These are phyloP conservation scores for Aureobasidium leucospermi DNA, from an alignment of 2,329 filamentous ascomycete genomes.

Conservation along the genomic window DNA sequence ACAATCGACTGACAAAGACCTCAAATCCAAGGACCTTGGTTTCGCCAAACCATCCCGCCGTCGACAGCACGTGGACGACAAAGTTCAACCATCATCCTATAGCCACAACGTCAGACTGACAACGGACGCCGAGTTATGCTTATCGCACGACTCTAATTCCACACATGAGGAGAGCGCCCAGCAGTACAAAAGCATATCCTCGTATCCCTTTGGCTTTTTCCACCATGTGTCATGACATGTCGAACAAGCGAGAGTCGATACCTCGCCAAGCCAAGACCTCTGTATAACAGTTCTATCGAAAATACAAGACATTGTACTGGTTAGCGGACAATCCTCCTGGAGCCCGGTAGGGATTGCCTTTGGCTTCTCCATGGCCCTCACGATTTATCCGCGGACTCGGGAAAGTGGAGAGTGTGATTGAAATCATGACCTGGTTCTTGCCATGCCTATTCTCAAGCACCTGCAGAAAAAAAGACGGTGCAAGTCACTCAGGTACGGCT, in stretches of 20 bases:
- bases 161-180: background rate
- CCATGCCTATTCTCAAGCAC: background rate
- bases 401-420: background rate
- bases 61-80: background rate
- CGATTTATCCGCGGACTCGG: background rate
- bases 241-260: background rate
- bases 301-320: conserved; percentile 11
- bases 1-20: background rate
- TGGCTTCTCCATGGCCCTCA: background rate
- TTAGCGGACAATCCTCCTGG: background rate
- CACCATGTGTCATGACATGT: conserved; percentile 5
- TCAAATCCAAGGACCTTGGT: background rate
- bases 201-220: background rate
- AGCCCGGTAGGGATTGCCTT: conserved; percentile 3
- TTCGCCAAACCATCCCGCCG: background rate
- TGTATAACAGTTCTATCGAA: conserved; percentile 12
- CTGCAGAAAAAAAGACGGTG: background rate
- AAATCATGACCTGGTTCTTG: background rate
- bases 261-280: background rate
- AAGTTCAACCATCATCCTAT: conserved; percentile 6
- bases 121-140: conserved; percentile 10
- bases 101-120: background rate
- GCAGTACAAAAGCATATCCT: background rate
- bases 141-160: background rate
- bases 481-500: background rate